Base-by-base conservation (phyloP, 2,329 filamentous ascomycete genomes). In the Aspergillus novoparasiticus region DNA sequence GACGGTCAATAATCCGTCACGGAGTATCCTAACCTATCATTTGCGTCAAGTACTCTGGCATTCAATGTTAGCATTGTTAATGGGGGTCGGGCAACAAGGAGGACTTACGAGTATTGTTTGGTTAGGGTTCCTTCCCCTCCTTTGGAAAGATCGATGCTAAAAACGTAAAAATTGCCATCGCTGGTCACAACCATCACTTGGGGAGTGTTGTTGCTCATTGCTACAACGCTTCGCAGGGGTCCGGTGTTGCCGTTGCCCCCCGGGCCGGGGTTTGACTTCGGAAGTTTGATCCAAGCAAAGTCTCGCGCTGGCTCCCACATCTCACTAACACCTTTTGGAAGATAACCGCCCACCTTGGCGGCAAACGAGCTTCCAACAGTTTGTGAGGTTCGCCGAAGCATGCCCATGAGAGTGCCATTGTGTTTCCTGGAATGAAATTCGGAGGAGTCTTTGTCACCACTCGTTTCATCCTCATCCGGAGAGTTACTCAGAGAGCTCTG, bases 171-270 rank as follows among this genome's bases (percentile, higher is more conserved):
- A 28, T 90, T 90, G 11, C 95, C 95, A 75, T 99, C 95, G 71
- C 91, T 97, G 0, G 95, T 99, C 16, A 97, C 94, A 0, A 98
- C 92, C 94, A 99, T 98, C 56, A 99, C 92, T 72, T 98, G 94
- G 0, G 95, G 95, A 30, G 91, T 94, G 75, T 89, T 96, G 73
- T 90, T 95, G 75, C 92, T 97, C 90, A 99, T 96, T 10, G 95
- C 94, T 50, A 99, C 95, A n/a, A 99, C 94, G 68, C 93, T 97
- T 68, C 91, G 85, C 46, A 96, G 79, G 0, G 92, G 89, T 0
- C 84, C 82, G n/a, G 73, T 73, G 41, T 78, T 73, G 28, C 79
- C 79, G 36, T 70, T 72, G 10, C 71, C 73, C 8, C 75, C 78
- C 66, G 62, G 73, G 51, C 71, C 76, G n/a, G 76, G 72, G 71